Evolutionary conservation across 805 yeast genomes (phyloP).

Genomic region (Metschnikowia amazonensis): DNA sequence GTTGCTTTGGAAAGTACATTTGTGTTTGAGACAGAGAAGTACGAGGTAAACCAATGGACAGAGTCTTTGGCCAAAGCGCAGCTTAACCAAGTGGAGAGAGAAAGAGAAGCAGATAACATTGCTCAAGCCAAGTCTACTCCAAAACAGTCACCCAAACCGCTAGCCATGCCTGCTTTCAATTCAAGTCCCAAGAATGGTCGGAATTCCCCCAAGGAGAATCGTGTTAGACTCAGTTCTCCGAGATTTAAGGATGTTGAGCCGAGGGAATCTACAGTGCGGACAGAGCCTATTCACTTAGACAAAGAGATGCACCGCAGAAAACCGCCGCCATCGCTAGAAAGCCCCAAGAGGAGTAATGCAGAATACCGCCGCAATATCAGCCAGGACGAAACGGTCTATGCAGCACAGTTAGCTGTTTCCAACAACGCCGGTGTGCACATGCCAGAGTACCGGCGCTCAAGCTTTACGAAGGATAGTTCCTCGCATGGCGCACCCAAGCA

Average conservation of each 20-base stretch:
- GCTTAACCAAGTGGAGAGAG: conserved; percentile 21
- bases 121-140: conserved; percentile 1
- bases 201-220: neutral
- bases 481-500: neutral
- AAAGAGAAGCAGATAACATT: conserved; percentile 10
- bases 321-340: conserved; percentile 7
- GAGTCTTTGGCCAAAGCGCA: conserved; percentile 20
- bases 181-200: conserved; percentile 1
- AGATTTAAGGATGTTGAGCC: neutral
- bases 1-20: conserved; percentile 53
- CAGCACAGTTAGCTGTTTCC: conserved; percentile 43
- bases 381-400: conserved; percentile 33
- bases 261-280: neutral
- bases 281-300: neutral
- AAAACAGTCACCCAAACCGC: conserved; percentile 9
- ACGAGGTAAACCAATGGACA: conserved; percentile 52
- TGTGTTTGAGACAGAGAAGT: conserved; percentile 52
- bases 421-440: conserved; percentile 24
- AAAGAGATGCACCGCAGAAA: conserved; percentile 7
- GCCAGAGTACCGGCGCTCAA: conserved; percentile 30
- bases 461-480: conserved; percentile 24
- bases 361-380: conserved; percentile 9
- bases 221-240: neutral
- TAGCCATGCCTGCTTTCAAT: conserved; percentile 12
- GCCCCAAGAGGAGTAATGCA: conserved; percentile 23